Evolutionary conservation across 2,329 filamentous ascomycete genomes (phyloP), one percentile per base, ranked within the genome.

Genomic region (Thielaviopsis populi): DNA sequence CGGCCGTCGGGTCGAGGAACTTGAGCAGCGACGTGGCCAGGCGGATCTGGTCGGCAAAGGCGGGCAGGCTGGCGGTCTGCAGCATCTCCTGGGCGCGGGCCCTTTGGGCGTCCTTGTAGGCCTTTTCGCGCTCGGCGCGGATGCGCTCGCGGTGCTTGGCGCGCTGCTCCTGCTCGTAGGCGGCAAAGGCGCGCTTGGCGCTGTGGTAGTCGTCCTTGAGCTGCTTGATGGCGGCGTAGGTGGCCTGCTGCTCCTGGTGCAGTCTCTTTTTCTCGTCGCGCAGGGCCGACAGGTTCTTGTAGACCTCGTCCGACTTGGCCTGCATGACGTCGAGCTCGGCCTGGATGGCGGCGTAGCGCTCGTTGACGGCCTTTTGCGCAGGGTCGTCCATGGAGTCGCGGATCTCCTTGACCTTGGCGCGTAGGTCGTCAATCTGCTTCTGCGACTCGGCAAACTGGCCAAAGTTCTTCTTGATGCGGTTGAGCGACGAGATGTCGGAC

Each of bases 391-490:
- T 82, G 68, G 81, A 82, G 76, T 96, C 94, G 77, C 89, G 89
- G 73, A 96, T 85, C 70, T 90, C 86, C 72, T 91, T 86, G 71
- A 96, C 91, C 77, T 95, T 88, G 68, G 85, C 81, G 78, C 90
- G 92, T 69, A 95, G 78, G 63, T 91, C 86, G 71, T 94, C 88
- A 69, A 99, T 97, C 69, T 82, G 82, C 81, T 95, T 95, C 77
- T 97, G 89, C 41, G 85, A 80, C 66, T 88, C 85, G 66, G 95
- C 90, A 71, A 97, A 87, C 67, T 85, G 83, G 65, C 85, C 84
- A 74, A 99, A 96, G 75, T 84, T 87, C 84, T 96, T 97, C 78
- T 89, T 89, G 71, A 88, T 83, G 80, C 95, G 95, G 75, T 88
- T 86, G 69, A 97, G 78, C 73, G 78, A 86, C 59, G 87, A 88